Base-by-base conservation (phyloP, 2,329 filamentous ascomycete species). In the Trichoderma atroviride region DNA sequence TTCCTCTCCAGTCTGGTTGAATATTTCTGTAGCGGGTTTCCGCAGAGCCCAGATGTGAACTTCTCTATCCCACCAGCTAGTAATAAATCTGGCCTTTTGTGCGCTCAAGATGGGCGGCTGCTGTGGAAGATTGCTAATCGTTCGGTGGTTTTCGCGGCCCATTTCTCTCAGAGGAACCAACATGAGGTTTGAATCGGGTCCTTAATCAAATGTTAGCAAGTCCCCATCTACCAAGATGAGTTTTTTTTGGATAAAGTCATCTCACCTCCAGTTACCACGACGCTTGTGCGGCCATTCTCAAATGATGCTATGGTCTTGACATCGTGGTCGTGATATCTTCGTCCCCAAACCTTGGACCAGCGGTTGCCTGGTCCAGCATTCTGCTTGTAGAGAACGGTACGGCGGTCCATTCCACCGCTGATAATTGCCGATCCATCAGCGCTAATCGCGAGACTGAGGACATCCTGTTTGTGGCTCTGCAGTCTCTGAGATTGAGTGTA, bases 301-400 rank as follows among this genome's bases (percentile, higher is more conserved):
- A 95, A 98, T 0, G 92, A 90, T 40, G 94, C 92, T 88, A 98
- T 92, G 1, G 93, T 88, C 82, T 98, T 98, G 75, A 98, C 94
- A 81, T 99, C 96, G 79, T 98, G 94, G 57, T 91, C 89, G 77
- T 99, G 96, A 77, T 95, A 94, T 76, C 93, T 87, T 73, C 92
- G 87, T 77, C 97, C 93, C 79, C 89, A 92, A n/a, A 93, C 86
- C 79, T 96, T 95, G 70, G 88, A 88, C 96, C 96, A 99, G 76
- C 90, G 88, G 65, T 85, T 83, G 70, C 85, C 86, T 27, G 87
- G 83, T 57, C 86, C 85, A 69, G 83, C 81, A 59, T 86, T 85
- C 73, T 90, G 88, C 78, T 90, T 92, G 82, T 96, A 97, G 57
- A 95, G 84, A 6, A 94, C 91, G 2, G 96, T 96, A 72, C 92